A percentile compares a stretch with the other conserved stretches of the same genome.
Evolutionary conservation across 805 yeast species (phyloP).

Genomic region (Spathaspora arborariae): DNA sequence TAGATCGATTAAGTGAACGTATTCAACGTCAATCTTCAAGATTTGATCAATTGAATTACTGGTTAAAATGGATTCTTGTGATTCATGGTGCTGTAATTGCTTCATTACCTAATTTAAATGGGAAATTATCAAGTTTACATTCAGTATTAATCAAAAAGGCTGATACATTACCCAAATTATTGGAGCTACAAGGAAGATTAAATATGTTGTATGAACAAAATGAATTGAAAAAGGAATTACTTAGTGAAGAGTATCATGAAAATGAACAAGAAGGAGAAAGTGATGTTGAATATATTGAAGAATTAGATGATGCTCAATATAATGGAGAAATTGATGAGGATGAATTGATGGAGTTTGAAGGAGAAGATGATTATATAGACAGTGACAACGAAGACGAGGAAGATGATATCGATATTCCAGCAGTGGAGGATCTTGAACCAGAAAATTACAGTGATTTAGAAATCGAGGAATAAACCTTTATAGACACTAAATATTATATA

Average conservation of each 20-base stretch:
- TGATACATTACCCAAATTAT: slow-evolving; percentile 44
- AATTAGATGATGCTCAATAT: slow-evolving; percentile 48
- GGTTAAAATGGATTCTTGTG: slow-evolving; percentile 56
- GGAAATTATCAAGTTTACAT: slow-evolving; percentile 43
- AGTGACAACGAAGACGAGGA: slow-evolving; percentile 12
- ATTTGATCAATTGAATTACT: slow-evolving; percentile 46
- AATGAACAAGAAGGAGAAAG: slow-evolving; percentile 34
- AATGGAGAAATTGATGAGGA: slow-evolving; percentile 16
- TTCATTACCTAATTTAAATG: slow-evolving; percentile 41
- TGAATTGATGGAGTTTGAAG: slow-evolving; percentile 19
- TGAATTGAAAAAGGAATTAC: slow-evolving; percentile 38
- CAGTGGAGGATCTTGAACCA: slow-evolving; percentile 12
- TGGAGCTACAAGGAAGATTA: slow-evolving; percentile 50
- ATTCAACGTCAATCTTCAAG: slow-evolving; percentile 48
- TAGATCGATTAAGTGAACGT: slow-evolving; percentile 51
- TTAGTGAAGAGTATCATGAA: slow-evolving; percentile 23
- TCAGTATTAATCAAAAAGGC: slow-evolving; percentile 47
- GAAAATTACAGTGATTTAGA: slow-evolving; percentile 23
- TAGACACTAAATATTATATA: background rate
- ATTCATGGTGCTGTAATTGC: slow-evolving; percentile 52
- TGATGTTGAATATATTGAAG: slow-evolving; percentile 72
- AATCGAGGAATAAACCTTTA: slow-evolving; percentile 6
- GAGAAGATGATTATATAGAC: slow-evolving; percentile 13
- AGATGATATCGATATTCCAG: slow-evolving; percentile 8
- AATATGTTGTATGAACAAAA: slow-evolving; percentile 43